Conservation (phyloP, 2,329 filamentous ascomycete species). For the Microsporum canis region DNA sequence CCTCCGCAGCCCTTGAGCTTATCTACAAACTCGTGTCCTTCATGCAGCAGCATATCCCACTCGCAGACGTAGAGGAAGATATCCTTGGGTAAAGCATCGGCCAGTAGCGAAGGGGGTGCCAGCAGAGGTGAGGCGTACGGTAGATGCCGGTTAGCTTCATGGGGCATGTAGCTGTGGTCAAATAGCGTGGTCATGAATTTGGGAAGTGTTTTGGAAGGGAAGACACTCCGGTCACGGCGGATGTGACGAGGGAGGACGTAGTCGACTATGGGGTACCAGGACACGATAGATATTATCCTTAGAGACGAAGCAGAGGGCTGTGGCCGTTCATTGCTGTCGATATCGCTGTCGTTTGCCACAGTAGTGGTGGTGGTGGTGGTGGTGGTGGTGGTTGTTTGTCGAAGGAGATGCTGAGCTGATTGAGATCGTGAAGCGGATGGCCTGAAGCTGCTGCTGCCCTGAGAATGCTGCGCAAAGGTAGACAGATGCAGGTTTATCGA, state of each 20-base stretch:
- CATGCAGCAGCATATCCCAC: slow-evolving; percentile 55
- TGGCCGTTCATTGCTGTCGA: slow-evolving; percentile 4
- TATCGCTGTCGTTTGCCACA: background rate
- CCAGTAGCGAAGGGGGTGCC: slow-evolving; percentile 44
- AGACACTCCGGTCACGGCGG: slow-evolving; percentile 44
- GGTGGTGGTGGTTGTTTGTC: slow-evolving; percentile 20
- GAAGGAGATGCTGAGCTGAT: slow-evolving; percentile 13
- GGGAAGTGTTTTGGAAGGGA: slow-evolving; percentile 41
- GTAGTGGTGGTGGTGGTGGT: slow-evolving; percentile 19
- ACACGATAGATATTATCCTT: slow-evolving; percentile 45
- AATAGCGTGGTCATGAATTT: slow-evolving; percentile 40
- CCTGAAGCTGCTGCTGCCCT: slow-evolving; percentile 9
- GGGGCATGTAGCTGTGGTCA: slow-evolving; percentile 37
- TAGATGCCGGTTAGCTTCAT: slow-evolving; percentile 40
- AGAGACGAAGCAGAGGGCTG: slow-evolving; percentile 22
- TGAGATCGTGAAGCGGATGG: slow-evolving; percentile 12
- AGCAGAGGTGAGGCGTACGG: slow-evolving; percentile 50
- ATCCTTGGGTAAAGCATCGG: slow-evolving; percentile 44
- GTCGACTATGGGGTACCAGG: slow-evolving; percentile 53
- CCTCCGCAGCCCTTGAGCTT: slow-evolving; percentile 26
- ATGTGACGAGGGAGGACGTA: slow-evolving; percentile 50
- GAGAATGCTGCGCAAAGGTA: background rate
- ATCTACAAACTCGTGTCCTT: slow-evolving; percentile 40
- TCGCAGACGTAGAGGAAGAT: slow-evolving; percentile 53
- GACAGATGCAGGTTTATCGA: background rate